Base-by-base conservation (phyloP, 495 filamentous ascomycete species). In the Penicillium parvum region DNA sequence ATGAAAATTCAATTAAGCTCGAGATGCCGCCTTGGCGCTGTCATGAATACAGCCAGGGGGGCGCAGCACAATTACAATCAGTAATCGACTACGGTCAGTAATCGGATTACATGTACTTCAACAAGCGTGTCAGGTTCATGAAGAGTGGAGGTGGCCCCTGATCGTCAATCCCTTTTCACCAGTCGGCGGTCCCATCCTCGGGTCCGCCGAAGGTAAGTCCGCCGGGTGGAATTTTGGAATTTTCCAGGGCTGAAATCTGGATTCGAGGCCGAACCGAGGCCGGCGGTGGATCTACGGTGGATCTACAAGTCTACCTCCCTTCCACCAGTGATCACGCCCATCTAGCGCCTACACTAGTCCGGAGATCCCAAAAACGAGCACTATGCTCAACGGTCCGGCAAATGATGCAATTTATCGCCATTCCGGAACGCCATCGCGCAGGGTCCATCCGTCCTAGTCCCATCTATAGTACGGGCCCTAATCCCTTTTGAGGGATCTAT, bases 341-440 rank as follows among this genome's bases (percentile, higher is more conserved):
- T n/a, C n/a, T n/a, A n/a, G n/a, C n/a, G n/a, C n/a, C n/a, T n/a
- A n/a, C n/a, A n/a, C n/a, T n/a, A n/a, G n/a, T n/a, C n/a, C n/a
- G n/a, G n/a, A n/a, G n/a, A n/a, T n/a, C n/a, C 11, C 7, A 16
- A 29, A 28, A 40, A 21, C 16, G 25, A 16, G n/a, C n/a, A n/a
- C n/a, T 11, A n/a, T 23, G 14, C 17, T 22, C 19, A 28, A 40
- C 38, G n/a, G 32, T 8, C 17, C 15, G 28, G 18, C 5, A 36
- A 40, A 43, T 50, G 43, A 45, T 48, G 47, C 47, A 27, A 51
- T 48, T 36, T 40, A 29, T 43, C 44, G 44, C 48, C 52, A 55
- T 49, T 23, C 37, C 14, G 14, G 27, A 32, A 28, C 10, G 9
- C 11, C 8, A 43, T 37, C 38, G 14, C 32, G 29, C 7, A 36